Conservation (phyloP, 2,329 filamentous ascomycete genomes). For the Endocalyx cinctus region DNA sequence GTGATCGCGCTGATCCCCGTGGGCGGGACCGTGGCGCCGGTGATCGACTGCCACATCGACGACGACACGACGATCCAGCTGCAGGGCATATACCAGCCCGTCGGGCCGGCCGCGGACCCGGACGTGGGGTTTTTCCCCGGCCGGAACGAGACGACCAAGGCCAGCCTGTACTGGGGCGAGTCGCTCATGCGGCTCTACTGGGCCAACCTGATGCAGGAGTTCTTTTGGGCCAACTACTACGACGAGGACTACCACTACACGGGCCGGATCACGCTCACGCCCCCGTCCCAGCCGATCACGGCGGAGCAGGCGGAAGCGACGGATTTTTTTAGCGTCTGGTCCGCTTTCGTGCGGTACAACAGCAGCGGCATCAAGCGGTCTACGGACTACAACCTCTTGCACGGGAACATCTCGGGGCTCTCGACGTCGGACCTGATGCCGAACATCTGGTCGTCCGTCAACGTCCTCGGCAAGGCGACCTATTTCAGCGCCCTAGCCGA, state of each 20-base stretch:
- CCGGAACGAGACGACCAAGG: conserved; percentile 3
- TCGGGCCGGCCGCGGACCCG: conserved; percentile 5
- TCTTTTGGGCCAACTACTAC: no score
- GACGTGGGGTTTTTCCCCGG: conserved; percentile 6
- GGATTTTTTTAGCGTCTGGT: conserved; percentile 9
- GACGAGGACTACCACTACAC: conserved; percentile 1
- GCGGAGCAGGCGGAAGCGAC: conserved; percentile 8
- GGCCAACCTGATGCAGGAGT: conserved; percentile 1
- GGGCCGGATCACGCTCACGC: conserved; percentile 2
- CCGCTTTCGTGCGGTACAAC: conserved; percentile 5
- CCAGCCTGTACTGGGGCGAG: conserved; percentile 11
- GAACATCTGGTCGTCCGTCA: conserved; percentile 7
- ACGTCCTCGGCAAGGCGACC: conserved; percentile 11
- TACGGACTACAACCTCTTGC: neutral
- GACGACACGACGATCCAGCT: conserved; percentile 4
- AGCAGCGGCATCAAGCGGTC: no score
- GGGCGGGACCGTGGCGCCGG: conserved; percentile 2
- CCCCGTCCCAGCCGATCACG: conserved; percentile 3
- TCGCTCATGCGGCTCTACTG: conserved; percentile 10
- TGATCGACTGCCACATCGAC: conserved; percentile 6
- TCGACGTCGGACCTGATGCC: conserved; percentile 5
- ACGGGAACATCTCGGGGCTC: conserved; percentile 4
- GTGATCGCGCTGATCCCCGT: conserved; percentile 5
- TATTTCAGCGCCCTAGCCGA: conserved; percentile 13
- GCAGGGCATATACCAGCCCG: conserved; percentile 6